Conservation (phyloP, 2,329 filamentous ascomycete species). For the Venturiaceae sp. region DNA sequence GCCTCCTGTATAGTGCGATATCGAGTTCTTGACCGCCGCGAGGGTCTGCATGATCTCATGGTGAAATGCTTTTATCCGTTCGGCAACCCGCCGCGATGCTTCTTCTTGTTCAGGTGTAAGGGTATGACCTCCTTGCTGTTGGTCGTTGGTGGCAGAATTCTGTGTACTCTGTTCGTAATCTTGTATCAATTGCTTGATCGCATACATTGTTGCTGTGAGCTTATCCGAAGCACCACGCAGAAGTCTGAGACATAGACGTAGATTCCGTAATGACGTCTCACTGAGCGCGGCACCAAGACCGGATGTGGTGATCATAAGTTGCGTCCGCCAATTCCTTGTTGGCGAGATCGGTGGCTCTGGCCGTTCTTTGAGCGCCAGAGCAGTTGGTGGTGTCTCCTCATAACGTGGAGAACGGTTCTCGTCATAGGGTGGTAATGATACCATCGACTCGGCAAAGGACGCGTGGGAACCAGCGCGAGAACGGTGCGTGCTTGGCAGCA, state of each 20-base stretch:
- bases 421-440: slow-evolving; percentile 77
- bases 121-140: slow-evolving; percentile 7
- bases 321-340: slow-evolving; percentile 60
- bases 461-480: slow-evolving; percentile 14
- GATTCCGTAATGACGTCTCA: slow-evolving; percentile 71
- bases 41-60: slow-evolving; percentile 44
- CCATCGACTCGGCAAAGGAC: slow-evolving; percentile 29
- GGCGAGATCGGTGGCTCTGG: slow-evolving; percentile 13
- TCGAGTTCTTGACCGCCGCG: slow-evolving; percentile 70
- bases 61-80: slow-evolving; percentile 59
- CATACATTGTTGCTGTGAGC: slow-evolving; percentile 64
- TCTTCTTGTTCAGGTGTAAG: slow-evolving; percentile 19
- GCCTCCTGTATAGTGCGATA: slow-evolving; percentile 85
- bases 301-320: slow-evolving; percentile 81
- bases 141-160: background rate
- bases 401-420: slow-evolving; percentile 67
- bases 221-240: slow-evolving; percentile 74
- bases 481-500: slow-evolving; percentile 14
- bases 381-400: slow-evolving; percentile 39
- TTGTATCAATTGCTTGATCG: slow-evolving; percentile 65
- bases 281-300: slow-evolving; percentile 87
- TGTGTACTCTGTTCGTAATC: slow-evolving; percentile 57
- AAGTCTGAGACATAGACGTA: slow-evolving; percentile 77
- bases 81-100: slow-evolving; percentile 54
- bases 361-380: slow-evolving; percentile 11